phyloP scores from a whole-genome alignment of 306 rosid genomes.

The Canavalia ensiformis region DNA sequence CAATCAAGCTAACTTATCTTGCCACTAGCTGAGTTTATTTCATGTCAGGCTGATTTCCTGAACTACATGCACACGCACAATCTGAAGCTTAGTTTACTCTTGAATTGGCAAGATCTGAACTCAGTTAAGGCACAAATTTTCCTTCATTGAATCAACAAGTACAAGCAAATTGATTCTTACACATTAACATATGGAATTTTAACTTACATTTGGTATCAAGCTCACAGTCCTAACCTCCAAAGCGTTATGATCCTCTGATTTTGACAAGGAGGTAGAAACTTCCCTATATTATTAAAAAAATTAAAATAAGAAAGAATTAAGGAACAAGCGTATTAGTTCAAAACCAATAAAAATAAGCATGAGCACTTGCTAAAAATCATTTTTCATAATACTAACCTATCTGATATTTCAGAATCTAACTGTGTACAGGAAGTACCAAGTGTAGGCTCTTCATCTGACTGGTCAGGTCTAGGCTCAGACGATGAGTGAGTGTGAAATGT shows the following conservation, averaged over 20 bases:
- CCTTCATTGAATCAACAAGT: slow-evolving; percentile 1
- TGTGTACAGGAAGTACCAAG: slow-evolving; percentile 28
- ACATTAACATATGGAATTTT: slow-evolving; percentile 7
- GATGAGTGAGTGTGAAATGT: slow-evolving; percentile 34
- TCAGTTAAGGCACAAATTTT: neutral
- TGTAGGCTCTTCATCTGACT: slow-evolving; percentile 38
- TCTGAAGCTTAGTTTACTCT: slow-evolving; percentile 9
- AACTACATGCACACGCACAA: slow-evolving; percentile 2
- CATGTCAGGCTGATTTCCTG: neutral
- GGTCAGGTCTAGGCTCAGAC: slow-evolving; percentile 34
- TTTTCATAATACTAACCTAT: slow-evolving; percentile 59
- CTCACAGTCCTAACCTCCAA: slow-evolving; percentile 55
- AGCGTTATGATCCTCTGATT: slow-evolving; percentile 49
- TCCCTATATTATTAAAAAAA: slow-evolving; percentile 56
- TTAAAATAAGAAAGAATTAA: slow-evolving; percentile 3
- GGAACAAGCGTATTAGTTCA: slow-evolving; percentile 16
- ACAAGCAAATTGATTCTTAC: neutral
- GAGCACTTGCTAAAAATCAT: neutral
- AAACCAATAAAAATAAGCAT: slow-evolving; percentile 4
- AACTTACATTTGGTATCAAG: slow-evolving; percentile 51
- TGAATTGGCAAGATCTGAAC: slow-evolving; percentile 6
- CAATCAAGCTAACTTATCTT: slow-evolving; percentile 12
- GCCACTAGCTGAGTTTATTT: slow-evolving; percentile 27
- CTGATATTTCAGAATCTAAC: slow-evolving; percentile 54
- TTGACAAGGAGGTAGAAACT: slow-evolving; percentile 59